Evolutionary conservation across 2,329 filamentous ascomycete genomes (phyloP), one percentile per base, ranked within the genome.

Genomic region (Tolypocladium cylindrosporum): DNA sequence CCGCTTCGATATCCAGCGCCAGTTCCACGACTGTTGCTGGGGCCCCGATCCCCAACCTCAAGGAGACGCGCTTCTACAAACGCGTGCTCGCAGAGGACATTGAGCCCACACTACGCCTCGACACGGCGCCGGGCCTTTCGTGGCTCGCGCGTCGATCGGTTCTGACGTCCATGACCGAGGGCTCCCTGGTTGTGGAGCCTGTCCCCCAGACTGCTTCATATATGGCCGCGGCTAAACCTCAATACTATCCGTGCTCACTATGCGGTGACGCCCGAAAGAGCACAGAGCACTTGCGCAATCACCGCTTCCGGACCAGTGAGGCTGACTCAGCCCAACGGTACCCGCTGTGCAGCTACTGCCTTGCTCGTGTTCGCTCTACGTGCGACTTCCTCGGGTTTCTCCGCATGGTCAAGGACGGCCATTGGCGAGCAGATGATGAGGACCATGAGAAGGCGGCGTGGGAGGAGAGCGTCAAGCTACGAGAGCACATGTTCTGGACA

Each of bases 401-500:
- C 57, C 83, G 93, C 52, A 90, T 97, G 74, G 83, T 97, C 59
- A 90, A 93, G 64, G 93, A 97, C 65, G 94, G 94, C 2, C 89
- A 96, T 67, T 94, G 94, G 86, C 85, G 90, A 55, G 87, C 88
- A 14, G 89, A 92, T 53, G 89, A 89, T 58, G 84, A 88, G 43
- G 90, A 94, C 55, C 89, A 91, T 40, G 90, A 95, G 72, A 90
- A 89, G 68, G 84, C 85, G 36, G 91, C 91, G 0, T 99, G 94
- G 94, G 93, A 97, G 69, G 94, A 99, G 75, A 91, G 91, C 58
- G 89, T 97, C 13, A 84, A 88, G 37, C 74, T 97, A 54, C 82
- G 94, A 55, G 94, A 99, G 71, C 87, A 93, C 65, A 96, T 99
- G 89, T 99, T 99, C 70, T 99, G 94, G 94, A 85, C 90, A 55